Evolutionary conservation across 768 basidiomycete genomes (phyloP).

Genomic region (Hemileccinum impolitum): DNA sequence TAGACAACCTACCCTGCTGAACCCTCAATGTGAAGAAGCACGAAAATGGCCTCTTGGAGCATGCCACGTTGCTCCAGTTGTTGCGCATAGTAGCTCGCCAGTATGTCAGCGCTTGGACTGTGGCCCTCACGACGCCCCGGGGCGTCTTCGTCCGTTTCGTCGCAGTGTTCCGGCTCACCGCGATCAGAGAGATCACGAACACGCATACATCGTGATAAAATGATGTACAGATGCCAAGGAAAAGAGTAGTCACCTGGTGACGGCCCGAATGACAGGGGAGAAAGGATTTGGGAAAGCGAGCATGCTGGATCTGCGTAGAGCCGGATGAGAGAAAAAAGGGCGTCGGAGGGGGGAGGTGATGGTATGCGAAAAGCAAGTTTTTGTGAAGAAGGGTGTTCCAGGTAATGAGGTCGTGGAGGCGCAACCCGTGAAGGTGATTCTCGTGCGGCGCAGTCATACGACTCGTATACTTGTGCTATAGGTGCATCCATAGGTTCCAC

Average conservation of each 20-base stretch:
- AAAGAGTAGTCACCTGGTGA: slow-evolving; percentile 79
- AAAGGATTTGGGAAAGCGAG: slow-evolving; percentile 65
- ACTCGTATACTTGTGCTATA: slow-evolving; percentile 62
- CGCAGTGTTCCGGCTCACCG: slow-evolving; percentile 40
- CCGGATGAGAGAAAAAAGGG: slow-evolving; percentile 76
- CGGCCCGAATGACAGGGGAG: slow-evolving; percentile 70
- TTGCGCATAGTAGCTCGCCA: slow-evolving; percentile 81
- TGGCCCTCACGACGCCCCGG: slow-evolving; percentile 64
- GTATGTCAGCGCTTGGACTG: slow-evolving; percentile 76
- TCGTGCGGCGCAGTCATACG: slow-evolving; percentile 49
- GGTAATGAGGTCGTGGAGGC: slow-evolving; percentile 58
- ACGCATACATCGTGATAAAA: slow-evolving; percentile 79
- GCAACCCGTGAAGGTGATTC: slow-evolving; percentile 42
- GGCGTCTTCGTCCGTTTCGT: slow-evolving; percentile 37
- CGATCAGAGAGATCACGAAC: slow-evolving; percentile 89
- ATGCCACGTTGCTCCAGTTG: slow-evolving; percentile 80
- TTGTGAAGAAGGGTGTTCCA: slow-evolving; percentile 29
- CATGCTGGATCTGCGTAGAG: slow-evolving; percentile 70
- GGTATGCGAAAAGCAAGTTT: slow-evolving; percentile 42
- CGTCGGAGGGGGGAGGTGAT: slow-evolving; percentile 55
- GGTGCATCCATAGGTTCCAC: slow-evolving; percentile 67
- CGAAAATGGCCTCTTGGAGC: slow-evolving; percentile 85
- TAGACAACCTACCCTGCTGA: slow-evolving; percentile 59
- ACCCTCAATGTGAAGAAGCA: slow-evolving; percentile 84
- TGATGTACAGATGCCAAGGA: slow-evolving; percentile 89